These are phyloP conservation scores for Erysimum cheiri DNA, from an alignment of 441 rosid species.

Conservation along the genomic window DNA sequence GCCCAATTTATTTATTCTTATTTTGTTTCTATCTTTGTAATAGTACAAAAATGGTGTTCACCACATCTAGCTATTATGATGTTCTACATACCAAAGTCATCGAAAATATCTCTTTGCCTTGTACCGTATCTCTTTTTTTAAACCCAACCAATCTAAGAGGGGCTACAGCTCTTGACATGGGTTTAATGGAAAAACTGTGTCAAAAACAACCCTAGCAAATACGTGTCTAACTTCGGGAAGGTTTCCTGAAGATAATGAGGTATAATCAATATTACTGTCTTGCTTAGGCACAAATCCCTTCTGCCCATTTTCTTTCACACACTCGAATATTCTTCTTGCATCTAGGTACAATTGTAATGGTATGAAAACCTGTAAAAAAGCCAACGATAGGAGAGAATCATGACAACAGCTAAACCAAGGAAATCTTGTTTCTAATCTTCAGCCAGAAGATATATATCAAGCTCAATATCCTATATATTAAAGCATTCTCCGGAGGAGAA, in stretches of 20 bases:
- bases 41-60: slow-evolving; percentile 5
- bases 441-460: neutral
- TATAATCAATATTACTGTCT: slow-evolving; percentile 61
- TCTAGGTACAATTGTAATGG: slow-evolving; percentile 56
- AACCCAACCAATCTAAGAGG: slow-evolving; percentile 8
- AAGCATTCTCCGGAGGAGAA: neutral
- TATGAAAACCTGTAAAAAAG: slow-evolving; percentile 64
- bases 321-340: slow-evolving; percentile 59
- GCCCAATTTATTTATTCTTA: slow-evolving; percentile 9
- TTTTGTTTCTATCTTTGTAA: slow-evolving; percentile 16
- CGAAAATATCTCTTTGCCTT: neutral
- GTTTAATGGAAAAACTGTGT: slow-evolving; percentile 70
- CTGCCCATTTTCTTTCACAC: slow-evolving; percentile 50
- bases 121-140: slow-evolving; percentile 1
- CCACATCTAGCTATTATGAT: slow-evolving; percentile 12
- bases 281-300: slow-evolving; percentile 53
- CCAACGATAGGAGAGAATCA: neutral
- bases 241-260: slow-evolving; percentile 57
- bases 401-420: neutral
- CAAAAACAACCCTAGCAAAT: slow-evolving; percentile 86
- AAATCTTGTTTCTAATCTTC: neutral
- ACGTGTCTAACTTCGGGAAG: slow-evolving; percentile 63
- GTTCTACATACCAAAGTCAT: slow-evolving; percentile 14
- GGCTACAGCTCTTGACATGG: slow-evolving; percentile 32
- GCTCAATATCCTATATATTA: neutral